Conservation (phyloP, 257 asterid genomes). For the Verbascum thapsus region DNA sequence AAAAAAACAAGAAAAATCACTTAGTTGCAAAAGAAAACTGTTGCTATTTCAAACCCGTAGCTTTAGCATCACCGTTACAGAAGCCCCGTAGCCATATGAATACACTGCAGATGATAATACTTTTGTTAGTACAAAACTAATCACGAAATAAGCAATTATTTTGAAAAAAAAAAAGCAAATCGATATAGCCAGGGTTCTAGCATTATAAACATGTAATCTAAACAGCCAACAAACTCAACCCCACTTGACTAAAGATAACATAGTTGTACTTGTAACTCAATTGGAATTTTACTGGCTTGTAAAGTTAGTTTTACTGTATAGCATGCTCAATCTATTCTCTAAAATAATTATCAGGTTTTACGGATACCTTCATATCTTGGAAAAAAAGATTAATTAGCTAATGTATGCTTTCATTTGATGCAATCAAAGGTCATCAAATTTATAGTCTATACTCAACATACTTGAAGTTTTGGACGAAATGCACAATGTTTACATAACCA, state of each 20-base stretch:
- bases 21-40: neutral
- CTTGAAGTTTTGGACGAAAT: too few species aligned
- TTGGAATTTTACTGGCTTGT: neutral
- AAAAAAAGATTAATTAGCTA: neutral
- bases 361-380: neutral
- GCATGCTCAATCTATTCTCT: neutral
- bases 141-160: neutral
- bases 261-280: neutral
- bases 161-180: neutral
- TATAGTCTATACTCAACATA: neutral
- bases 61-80: constrained; percentile 18
- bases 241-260: too few species aligned
- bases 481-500: too few species aligned
- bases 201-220: neutral
- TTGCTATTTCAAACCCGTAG: constrained; percentile 4
- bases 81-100: constrained; percentile 22
- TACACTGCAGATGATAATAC: constrained; percentile 42
- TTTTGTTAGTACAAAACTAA: neutral
- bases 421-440: neutral
- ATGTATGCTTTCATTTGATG: too few species aligned
- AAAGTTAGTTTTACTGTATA: neutral
- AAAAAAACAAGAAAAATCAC: constrained; percentile 8
- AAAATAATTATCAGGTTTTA: neutral
- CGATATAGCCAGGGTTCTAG: neutral
- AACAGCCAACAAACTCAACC: too few species aligned